Evolutionary conservation across 129 eudicot genomes (phyloP).

Genomic region (Logfia minima): DNA sequence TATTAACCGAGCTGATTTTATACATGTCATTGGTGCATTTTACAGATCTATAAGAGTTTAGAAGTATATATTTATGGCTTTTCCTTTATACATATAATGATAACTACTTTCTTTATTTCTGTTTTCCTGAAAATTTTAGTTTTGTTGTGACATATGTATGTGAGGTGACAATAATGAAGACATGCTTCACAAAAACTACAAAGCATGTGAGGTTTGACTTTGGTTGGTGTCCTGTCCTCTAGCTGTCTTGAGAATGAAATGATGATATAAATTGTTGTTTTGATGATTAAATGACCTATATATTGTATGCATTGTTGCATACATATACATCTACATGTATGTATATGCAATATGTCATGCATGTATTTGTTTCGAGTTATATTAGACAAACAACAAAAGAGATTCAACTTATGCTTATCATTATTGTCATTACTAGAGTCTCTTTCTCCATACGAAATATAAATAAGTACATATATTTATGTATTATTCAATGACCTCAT

Average conservation of each 20-base stretch:
- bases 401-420: neutral
- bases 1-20: neutral
- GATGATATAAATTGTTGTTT: neutral
- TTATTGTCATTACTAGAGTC: neutral
- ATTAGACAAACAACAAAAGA: neutral
- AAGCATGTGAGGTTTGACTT: conserved; percentile 34
- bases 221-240: conserved; percentile 12
- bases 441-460: neutral
- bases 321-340: neutral
- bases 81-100: neutral
- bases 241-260: conserved; percentile 27
- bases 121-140: neutral
- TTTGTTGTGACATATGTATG: conserved; percentile 22
- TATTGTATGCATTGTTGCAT: neutral
- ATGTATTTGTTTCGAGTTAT: neutral
- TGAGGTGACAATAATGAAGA: conserved; percentile 2
- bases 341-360: neutral
- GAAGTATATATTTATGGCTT: conserved; percentile 5
- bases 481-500: too few species aligned
- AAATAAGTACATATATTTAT: too few species aligned
- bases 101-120: neutral
- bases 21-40: conserved; percentile 3
- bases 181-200: conserved; percentile 8
- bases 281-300: neutral
- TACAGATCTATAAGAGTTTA: neutral